Evolutionary conservation across 192 early-diverging fungal species (phyloP).

Genomic region (Kickxella alabastrina): DNA sequence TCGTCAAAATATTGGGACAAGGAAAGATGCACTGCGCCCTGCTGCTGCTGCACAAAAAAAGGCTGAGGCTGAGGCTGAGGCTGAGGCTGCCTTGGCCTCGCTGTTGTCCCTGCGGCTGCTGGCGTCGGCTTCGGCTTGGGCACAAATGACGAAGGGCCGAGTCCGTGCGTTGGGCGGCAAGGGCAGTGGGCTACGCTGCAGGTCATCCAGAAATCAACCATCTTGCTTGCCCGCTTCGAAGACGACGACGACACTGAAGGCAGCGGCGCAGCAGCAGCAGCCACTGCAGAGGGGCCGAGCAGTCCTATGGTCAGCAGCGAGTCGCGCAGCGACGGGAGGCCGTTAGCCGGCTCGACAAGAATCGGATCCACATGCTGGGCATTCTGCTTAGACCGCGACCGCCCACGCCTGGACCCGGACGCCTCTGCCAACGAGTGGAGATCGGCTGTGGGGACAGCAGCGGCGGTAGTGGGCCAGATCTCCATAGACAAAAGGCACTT

Average conservation of each 20-base stretch:
- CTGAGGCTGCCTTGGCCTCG: conserved; percentile 6
- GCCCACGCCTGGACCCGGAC: background rate
- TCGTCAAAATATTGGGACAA: conserved; percentile 28
- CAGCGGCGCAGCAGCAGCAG: background rate
- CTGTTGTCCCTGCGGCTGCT: background rate
- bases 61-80: too few species aligned
- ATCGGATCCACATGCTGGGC: background rate
- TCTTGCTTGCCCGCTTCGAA: conserved; percentile 2
- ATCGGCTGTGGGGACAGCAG: background rate
- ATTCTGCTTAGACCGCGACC: too few species aligned
- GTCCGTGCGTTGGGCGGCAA: conserved; percentile 36
- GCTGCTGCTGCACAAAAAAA: background rate
- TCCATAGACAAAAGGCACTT: conserved; percentile 43
- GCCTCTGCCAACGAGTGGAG: background rate
- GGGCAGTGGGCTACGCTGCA: conserved; percentile 48
- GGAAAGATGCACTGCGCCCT: background rate
- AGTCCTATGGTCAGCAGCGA: conserved; percentile 19
- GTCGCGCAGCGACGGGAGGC: conserved; percentile 22
- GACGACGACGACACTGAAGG: background rate
- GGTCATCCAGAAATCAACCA: conserved; percentile 33
- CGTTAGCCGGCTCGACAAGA: background rate
- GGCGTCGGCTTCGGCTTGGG: conserved; percentile 4
- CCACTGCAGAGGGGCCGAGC: conserved; percentile 3
- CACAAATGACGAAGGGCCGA: conserved; percentile 45
- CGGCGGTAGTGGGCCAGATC: conserved; percentile 36